Evolutionary conservation across 805 yeast genomes (phyloP).

Genomic region (Yamadazyma sp.): DNA sequence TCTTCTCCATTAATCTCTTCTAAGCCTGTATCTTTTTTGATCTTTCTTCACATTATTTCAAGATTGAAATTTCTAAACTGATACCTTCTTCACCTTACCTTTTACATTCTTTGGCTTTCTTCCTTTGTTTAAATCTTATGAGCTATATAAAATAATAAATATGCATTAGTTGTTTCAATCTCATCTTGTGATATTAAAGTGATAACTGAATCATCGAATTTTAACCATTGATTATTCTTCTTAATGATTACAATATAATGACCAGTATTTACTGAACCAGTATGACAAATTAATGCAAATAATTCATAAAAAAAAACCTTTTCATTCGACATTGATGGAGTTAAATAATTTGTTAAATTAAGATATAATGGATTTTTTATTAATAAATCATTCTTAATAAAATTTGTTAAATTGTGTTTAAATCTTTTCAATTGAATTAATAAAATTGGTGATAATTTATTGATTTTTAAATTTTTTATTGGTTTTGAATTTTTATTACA

Average conservation of each 20-base stretch:
- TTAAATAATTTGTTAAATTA: conserved; percentile 62
- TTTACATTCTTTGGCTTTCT: too few relatives aligned
- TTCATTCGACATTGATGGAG: conserved; percentile 26
- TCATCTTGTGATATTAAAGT: conserved; percentile 60
- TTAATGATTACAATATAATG: conserved; percentile 85
- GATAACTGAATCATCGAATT: conserved; percentile 86
- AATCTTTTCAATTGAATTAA: conserved; percentile 83
- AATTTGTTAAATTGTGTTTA: conserved; percentile 51
- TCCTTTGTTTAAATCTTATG: conserved; percentile 32
- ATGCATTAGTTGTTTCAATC: conserved; percentile 73
- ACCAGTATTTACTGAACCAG: conserved; percentile 93
- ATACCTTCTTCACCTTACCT: too few relatives aligned
- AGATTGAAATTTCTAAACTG: too few relatives aligned
- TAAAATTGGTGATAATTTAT: conserved; percentile 71
- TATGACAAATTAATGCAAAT: conserved; percentile 83
- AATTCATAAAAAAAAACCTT: conserved; percentile 60
- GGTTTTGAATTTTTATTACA: conserved; percentile 65
- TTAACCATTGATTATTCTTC: conserved; percentile 77
- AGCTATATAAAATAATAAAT: conserved; percentile 67
- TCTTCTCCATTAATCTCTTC: too few relatives aligned
- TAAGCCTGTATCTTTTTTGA: too few relatives aligned
- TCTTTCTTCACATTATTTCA: too few relatives aligned
- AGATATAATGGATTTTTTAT: conserved; percentile 71
- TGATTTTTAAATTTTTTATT: conserved; percentile 63
- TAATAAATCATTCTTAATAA: conserved; percentile 68